These are phyloP conservation scores for Chalciporus sp. DNA, from an alignment of 1,284 basidiomycete species.

Conservation along the genomic window DNA sequence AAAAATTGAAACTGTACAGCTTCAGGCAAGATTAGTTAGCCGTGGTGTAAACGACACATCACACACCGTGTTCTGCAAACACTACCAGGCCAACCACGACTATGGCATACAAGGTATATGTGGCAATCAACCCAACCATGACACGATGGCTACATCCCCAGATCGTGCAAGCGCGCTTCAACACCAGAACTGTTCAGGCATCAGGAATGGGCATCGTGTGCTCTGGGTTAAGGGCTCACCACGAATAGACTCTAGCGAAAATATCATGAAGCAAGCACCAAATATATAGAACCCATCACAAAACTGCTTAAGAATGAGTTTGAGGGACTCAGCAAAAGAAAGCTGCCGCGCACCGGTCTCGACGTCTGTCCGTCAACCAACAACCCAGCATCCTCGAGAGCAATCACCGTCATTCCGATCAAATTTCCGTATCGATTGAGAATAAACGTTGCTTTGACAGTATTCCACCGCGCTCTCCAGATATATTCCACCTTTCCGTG, in stretches of 20 bases:
- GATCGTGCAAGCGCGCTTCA: conserved; percentile 25
- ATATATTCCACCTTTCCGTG: conserved; percentile 16
- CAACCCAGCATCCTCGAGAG: conserved; percentile 25
- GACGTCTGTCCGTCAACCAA: conserved; percentile 4
- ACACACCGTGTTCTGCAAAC: not conserved
- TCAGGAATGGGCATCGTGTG: not conserved
- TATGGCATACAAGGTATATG: conserved; percentile 17
- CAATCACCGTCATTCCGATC: conserved; percentile 23
- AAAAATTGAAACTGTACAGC: not conserved
- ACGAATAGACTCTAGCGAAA: conserved; percentile 28
- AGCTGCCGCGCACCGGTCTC: no score
- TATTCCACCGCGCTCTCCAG: conserved; percentile 18
- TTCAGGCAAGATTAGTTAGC: no score
- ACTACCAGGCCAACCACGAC: not conserved
- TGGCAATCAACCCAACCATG: not conserved
- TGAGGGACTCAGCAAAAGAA: no score
- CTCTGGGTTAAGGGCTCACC: conserved; percentile 13
- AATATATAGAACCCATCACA: conserved; percentile 2
- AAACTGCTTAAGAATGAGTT: conserved; percentile 15
- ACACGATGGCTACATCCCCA: conserved; percentile 1
- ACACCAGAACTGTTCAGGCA: conserved; percentile 21
- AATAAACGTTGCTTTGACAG: conserved; percentile 25
- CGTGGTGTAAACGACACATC: no score
- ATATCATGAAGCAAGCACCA: conserved; percentile 7
- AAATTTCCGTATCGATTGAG: conserved; percentile 30